Conservation (phyloP, 305 asterid species). For the Fraxinus albicans region DNA sequence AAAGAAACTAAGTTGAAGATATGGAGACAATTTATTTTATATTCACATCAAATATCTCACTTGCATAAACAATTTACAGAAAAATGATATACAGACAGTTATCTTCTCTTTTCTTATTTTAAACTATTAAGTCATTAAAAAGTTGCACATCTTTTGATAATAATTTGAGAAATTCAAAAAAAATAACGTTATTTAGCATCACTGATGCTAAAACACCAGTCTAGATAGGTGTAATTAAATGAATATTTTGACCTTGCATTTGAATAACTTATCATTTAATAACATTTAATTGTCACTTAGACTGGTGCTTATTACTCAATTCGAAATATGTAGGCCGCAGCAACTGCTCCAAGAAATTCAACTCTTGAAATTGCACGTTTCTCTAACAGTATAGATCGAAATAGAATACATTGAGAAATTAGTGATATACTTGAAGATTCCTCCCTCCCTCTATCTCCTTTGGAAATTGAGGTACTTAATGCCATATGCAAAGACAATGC, state of each 20-base stretch:
- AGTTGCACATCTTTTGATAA: not conserved
- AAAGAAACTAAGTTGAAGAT: not conserved
- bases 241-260: not conserved
- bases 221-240: not conserved
- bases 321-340: not conserved
- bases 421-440: not conserved
- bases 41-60: not conserved
- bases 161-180: not conserved
- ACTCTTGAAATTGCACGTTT: not conserved
- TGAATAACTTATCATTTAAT: not conserved
- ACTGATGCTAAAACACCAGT: not conserved
- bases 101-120: not conserved
- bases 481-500: conserved; percentile 67
- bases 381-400: not conserved
- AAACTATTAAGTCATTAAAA: not conserved
- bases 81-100: not conserved
- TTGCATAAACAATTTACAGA: not conserved
- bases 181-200: not conserved
- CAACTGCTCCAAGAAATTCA: conserved; percentile 1
- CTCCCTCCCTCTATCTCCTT: conserved; percentile 56
- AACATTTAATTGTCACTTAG: not conserved
- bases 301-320: not conserved
- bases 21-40: not conserved
- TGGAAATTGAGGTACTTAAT: conserved; percentile 91
- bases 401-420: not conserved